Evolutionary conservation across 2,329 filamentous ascomycete genomes (phyloP), one percentile per base, ranked within the genome.

Genomic region (Keithomyces neogunnii): DNA sequence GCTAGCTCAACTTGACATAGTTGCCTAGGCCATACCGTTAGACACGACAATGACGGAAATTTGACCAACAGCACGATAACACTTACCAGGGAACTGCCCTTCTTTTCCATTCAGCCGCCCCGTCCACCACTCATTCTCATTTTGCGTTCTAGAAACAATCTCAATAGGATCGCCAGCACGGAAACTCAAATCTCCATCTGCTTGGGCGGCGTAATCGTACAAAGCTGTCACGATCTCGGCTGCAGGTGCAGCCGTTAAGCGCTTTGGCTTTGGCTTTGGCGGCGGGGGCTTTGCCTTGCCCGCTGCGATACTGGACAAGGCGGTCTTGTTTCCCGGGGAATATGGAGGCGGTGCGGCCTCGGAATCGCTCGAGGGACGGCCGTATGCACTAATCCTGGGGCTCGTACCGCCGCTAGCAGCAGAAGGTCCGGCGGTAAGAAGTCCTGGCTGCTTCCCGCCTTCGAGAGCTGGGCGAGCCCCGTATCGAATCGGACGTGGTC

Each of bases 41-140:
- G 63, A 43, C 32, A 11, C 39, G 7, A 26, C 36, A 26, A n/a
- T 31, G 3, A 36, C 32, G 36, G 47, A 32, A 10, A 26, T 31
- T 35, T 32, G 47, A 32, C 29, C 30, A 35, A 11, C 44, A 46
- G 67, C 13, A 19, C 19, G 19, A 19, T 19, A 19, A 19, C 19
- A 43, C 82, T 65, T 76, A 96, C 93, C 93, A 71, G 93, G 93
- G 67, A 99, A 99, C 65, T 97, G 92, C 30, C 93, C 93, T 63
- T 88, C 75, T 70, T 85, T 86, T 47, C 87, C 89, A 53, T 86
- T 77, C 50, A 95, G 65, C 65, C 82, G 88, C 38, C 93, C 93
- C 7, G 78, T 85, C 93, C 93, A 99, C 93, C 93, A 99, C 69
- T 99, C 93, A 60, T 99, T 97, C 48, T 89, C 85, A 62, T 96